phyloP scores from a whole-genome alignment of 352 stramenopile genomes.

The Phytophthora syringae region DNA sequence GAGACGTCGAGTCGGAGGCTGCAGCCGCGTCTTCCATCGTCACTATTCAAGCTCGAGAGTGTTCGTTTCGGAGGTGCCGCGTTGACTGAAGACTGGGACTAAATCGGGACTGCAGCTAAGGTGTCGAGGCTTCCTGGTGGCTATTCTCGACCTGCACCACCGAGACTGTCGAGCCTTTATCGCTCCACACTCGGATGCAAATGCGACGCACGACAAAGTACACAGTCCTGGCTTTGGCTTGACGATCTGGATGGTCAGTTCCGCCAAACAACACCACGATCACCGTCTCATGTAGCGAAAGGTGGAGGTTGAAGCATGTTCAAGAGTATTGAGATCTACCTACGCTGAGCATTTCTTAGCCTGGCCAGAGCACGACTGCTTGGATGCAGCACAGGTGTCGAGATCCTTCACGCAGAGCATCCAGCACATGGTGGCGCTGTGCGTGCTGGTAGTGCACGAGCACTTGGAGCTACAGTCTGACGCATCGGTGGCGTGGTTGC shows the following conservation, averaged over 20 bases:
- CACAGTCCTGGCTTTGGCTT: slow-evolving; percentile 32
- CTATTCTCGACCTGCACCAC: slow-evolving; percentile 28
- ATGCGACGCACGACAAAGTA: slow-evolving; percentile 37
- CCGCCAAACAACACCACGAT: slow-evolving; percentile 16
- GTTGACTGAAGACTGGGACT: neutral
- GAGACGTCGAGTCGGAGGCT: slow-evolving; percentile 8
- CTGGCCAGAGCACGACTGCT: slow-evolving; percentile 54
- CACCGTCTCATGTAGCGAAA: slow-evolving; percentile 1
- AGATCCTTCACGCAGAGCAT: slow-evolving; percentile 61
- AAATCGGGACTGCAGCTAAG: slow-evolving; percentile 9
- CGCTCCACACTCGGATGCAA: neutral
- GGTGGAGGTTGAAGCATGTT: no score
- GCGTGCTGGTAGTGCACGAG: slow-evolving; percentile 27
- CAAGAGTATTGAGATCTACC: neutral
- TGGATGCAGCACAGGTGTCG: slow-evolving; percentile 32
- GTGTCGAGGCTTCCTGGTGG: neutral
- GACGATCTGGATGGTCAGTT: slow-evolving; percentile 24
- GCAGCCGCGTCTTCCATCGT: slow-evolving; percentile 26
- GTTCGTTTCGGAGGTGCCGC: slow-evolving; percentile 19
- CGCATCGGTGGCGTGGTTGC: slow-evolving; percentile 28
- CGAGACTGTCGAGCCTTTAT: slow-evolving; percentile 10
- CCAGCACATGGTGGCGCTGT: slow-evolving; percentile 50
- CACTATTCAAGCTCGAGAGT: slow-evolving; percentile 10
- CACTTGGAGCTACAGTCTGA: slow-evolving; percentile 32
- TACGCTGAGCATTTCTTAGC: no score